Conservation (phyloP, 345 rosid species). For the Rhizophora mangle region DNA sequence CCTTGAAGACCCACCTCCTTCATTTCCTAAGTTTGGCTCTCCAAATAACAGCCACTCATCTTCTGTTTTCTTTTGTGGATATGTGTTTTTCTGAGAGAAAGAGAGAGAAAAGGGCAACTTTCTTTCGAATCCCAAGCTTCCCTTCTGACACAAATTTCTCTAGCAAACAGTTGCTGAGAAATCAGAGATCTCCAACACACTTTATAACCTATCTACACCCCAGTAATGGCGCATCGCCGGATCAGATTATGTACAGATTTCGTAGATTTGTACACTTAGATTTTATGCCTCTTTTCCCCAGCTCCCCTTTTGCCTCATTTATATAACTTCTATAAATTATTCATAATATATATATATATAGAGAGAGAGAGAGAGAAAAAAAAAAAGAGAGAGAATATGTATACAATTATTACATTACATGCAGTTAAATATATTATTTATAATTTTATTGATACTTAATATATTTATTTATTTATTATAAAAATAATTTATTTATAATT, state of each 20-base stretch:
- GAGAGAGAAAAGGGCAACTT: neutral
- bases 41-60: constrained; percentile 75
- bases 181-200: constrained; percentile 46
- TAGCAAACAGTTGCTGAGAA: constrained; percentile 20
- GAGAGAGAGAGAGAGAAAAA: too few relatives aligned
- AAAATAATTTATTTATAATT: too few relatives aligned
- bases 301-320: constrained; percentile 18
- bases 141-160: neutral
- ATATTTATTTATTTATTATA: too few relatives aligned
- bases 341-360: neutral
- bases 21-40: constrained; percentile 57
- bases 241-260: constrained; percentile 79
- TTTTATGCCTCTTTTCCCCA: constrained; percentile 46
- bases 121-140: constrained; percentile 27
- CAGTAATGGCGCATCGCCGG: constrained; percentile 88
- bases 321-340: constrained; percentile 18
- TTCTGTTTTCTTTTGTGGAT: constrained; percentile 12
- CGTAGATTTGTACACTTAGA: constrained; percentile 54
- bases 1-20: constrained; percentile 52
- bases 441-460: neutral
- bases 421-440: neutral
- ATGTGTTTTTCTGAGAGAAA: neutral
- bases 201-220: constrained; percentile 41
- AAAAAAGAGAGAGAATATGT: neutral
- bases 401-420: neutral